Evolutionary conservation across 352 stramenopile genomes (phyloP), one percentile per base, ranked within the genome.

Genomic region (Globisporangium nunn): DNA sequence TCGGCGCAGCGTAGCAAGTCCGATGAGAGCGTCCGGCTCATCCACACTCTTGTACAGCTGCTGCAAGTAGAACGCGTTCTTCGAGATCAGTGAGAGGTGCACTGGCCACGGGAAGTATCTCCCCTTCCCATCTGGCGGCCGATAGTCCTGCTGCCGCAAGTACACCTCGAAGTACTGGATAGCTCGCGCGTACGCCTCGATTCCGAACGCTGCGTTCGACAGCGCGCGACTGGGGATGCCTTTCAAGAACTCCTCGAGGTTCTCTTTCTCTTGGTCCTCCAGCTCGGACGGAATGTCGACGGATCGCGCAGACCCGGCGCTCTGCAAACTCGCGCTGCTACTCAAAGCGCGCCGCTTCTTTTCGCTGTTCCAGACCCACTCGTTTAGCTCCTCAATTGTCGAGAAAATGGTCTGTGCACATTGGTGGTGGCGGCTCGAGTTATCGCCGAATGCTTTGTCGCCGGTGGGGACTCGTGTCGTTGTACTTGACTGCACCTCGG

Each of bases 371-470:
- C 85, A 95, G 15, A 95, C 72, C 85, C 85, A 95, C 14, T 95
- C 83, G 58, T 93, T 95, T 7, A 95, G 60, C 45, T 93, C 83
- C 66, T 95, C 85, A 18, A 95, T 80, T 2, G 81, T 90, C 11
- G 83, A 87, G 49, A 95, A 89, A 58, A 95, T 87, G 0, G 75
- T 90, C 56, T 95, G 85, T 7, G 72, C 82, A 53, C 85, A 95
- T 52, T 93, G 85, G 51, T 95, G 81, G 64, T 93, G 80, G 0
- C 82, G 79, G 59, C 82, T 88, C 30, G 81, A 85, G 48, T 81
- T 78, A 37, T 91, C 83, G 3, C 66, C 73, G 58, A 79, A 17
- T 43, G 7, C 37, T 17, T 17, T 43, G 3, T 43, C 67, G 12
- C 62, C 50, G 7, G 14, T 51, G 15, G 45, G 40, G 23, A 37